These are phyloP conservation scores for Saccharomyces hybrid DNA, from an alignment of 1,139 yeast genomes.

Conservation along the genomic window DNA sequence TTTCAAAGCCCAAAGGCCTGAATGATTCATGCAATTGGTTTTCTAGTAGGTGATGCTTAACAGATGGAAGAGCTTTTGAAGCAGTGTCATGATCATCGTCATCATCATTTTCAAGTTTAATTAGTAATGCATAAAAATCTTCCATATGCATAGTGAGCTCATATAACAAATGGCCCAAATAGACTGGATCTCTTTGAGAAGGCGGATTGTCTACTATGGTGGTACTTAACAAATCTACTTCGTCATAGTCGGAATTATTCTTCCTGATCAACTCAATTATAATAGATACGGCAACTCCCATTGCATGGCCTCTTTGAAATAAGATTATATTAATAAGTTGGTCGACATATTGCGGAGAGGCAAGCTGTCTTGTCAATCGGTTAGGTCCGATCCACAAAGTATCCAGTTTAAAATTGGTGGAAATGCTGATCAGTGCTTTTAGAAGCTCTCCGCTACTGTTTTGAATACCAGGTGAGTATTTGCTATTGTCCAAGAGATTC, in stretches of 20 bases:
- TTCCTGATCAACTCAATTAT: conserved; percentile 91
- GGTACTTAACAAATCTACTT: conserved; percentile 74
- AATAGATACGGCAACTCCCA: conserved; percentile 91
- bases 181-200: conserved; percentile 74
- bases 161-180: conserved; percentile 35
- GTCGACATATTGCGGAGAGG: conserved; percentile 57
- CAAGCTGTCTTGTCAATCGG: conserved; percentile 80
- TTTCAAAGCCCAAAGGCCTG: conserved; percentile 90
- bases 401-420: conserved; percentile 63
- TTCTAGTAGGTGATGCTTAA: conserved; percentile 9
- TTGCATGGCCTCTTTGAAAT: conserved; percentile 70
- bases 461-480: conserved; percentile 54
- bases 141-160: conserved; percentile 28
- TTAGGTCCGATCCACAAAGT: conserved; percentile 96
- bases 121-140: not conserved
- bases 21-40: conserved; percentile 28
- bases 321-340: conserved; percentile 68
- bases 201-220: conserved; percentile 86
- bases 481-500: conserved; percentile 43
- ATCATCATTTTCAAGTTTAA: conserved; percentile 9
- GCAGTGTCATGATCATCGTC: not conserved
- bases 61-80: not conserved
- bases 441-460: conserved; percentile 94
- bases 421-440: conserved; percentile 85
- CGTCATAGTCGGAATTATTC: conserved; percentile 92